phyloP scores from a whole-genome alignment of 2,329 filamentous ascomycete species.

The Neonectria punicea region DNA sequence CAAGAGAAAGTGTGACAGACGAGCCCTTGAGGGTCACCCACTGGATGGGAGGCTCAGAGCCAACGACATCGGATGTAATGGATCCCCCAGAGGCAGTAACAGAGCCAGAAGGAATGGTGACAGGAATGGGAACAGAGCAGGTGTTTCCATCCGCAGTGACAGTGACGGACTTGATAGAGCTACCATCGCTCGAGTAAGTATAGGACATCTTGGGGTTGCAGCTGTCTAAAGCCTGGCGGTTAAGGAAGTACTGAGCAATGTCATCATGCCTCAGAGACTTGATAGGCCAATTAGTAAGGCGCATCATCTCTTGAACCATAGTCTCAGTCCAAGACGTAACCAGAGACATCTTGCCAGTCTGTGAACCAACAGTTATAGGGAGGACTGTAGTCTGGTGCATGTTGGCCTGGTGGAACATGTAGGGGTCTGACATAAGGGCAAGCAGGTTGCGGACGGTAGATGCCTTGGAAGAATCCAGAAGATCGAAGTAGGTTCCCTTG shows the following conservation, averaged over 20 bases:
- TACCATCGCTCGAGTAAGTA: constrained; percentile 10
- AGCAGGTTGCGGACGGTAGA: constrained; percentile 27
- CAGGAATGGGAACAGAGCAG: constrained; percentile 24
- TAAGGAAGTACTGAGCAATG: constrained; percentile 28
- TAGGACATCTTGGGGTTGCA: constrained; percentile 27
- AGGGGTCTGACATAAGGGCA: constrained; percentile 25
- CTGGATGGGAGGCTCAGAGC: constrained; percentile 29
- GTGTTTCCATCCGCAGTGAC: constrained; percentile 22
- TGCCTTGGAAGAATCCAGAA: constrained; percentile 10
- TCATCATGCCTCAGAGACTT: constrained; percentile 27
- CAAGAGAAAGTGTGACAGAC: constrained; percentile 15
- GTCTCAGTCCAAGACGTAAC: constrained; percentile 32
- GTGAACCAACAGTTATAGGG: constrained; percentile 23
- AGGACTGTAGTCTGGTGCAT: constrained; percentile 15
- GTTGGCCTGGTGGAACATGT: constrained; percentile 36
- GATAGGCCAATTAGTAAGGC: constrained; percentile 31
- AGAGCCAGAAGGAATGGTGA: constrained; percentile 20
- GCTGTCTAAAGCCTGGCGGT: constrained; percentile 25
- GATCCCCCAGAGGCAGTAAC: background rate
- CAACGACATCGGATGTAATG: constrained; percentile 10
- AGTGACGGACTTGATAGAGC: constrained; percentile 12
- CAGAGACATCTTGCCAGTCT: constrained; percentile 26
- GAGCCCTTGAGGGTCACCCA: constrained; percentile 28
- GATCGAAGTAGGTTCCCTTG: constrained; percentile 17
- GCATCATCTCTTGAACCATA: constrained; percentile 26